These are phyloP conservation scores for Elsinoe necatrix DNA, from an alignment of 2,329 filamentous ascomycete genomes.

Conservation along the genomic window DNA sequence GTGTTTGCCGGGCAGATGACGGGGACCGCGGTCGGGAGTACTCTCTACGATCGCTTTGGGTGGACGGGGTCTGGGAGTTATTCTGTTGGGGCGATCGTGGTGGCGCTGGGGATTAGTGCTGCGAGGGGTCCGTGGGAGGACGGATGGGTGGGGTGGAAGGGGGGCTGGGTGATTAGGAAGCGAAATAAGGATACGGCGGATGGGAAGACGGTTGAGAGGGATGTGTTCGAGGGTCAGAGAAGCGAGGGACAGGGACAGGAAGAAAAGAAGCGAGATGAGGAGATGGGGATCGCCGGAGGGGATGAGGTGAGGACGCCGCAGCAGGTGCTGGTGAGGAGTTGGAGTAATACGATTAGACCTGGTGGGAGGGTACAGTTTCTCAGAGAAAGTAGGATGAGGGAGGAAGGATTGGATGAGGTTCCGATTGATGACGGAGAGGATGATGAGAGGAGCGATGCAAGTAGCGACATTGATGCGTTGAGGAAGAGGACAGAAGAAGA, in stretches of 20 bases:
- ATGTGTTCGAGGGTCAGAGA: neutral
- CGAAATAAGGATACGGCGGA: constrained; percentile 33
- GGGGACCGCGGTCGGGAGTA: constrained; percentile 48
- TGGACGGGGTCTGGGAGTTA: constrained; percentile 51
- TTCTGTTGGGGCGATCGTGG: constrained; percentile 46
- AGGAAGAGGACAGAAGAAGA: neutral
- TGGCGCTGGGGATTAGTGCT: constrained; percentile 5
- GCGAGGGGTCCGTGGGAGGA: constrained; percentile 48
- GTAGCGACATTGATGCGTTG: neutral
- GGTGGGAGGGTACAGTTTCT: neutral
- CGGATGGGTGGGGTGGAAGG: constrained; percentile 54
- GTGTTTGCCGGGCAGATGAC: constrained; percentile 68
- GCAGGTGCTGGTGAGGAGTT: neutral
- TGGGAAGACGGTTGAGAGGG: constrained; percentile 28
- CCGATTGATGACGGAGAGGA: neutral
- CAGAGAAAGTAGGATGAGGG: neutral
- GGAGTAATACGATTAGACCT: neutral
- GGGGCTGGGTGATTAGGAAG: constrained; percentile 46
- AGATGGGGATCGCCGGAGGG: neutral
- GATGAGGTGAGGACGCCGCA: neutral
- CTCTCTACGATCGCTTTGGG: constrained; percentile 47
- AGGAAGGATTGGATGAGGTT: neutral
- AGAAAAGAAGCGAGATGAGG: neutral
- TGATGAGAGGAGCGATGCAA: neutral
- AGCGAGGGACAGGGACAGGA: neutral